Evolutionary conservation across 2,329 filamentous ascomycete genomes (phyloP).

Genomic region (Diaporthe eres): DNA sequence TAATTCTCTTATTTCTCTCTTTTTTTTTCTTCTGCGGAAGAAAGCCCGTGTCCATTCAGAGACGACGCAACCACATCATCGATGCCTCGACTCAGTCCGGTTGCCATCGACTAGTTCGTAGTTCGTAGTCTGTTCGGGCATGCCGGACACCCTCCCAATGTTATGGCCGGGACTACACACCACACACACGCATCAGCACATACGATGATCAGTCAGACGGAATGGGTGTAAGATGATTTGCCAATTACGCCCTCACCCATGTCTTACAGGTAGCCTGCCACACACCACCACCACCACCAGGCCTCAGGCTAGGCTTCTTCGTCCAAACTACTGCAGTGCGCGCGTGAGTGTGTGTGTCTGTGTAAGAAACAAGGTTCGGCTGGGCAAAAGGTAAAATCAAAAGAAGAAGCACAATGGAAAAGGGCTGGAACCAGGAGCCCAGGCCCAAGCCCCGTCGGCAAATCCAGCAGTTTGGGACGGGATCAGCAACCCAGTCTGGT

Average conservation of each 20-base stretch:
- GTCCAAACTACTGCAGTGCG: conserved; percentile 25
- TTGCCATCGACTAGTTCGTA: conserved; percentile 16
- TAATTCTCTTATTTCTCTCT: background rate
- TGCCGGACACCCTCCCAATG: conserved; percentile 6
- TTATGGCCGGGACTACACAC: background rate
- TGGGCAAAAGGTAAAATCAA: conserved; percentile 18
- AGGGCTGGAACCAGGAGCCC: background rate
- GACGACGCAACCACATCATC: background rate
- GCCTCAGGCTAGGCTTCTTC: background rate
- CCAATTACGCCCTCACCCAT: conserved; percentile 5
- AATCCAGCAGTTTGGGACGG: conserved; percentile 26
- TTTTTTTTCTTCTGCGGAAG: background rate
- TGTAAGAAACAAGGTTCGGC: conserved; percentile 16
- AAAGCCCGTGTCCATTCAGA: background rate
- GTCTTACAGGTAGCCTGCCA: conserved; percentile 15
- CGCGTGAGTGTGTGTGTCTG: conserved; percentile 34
- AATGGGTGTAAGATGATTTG: conserved; percentile 41
- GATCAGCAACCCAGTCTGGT: conserved; percentile 8
- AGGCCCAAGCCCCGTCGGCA: background rate
- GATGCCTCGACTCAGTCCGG: conserved; percentile 24
- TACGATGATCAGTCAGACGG: conserved; percentile 1
- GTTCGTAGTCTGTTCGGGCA: conserved; percentile 19
- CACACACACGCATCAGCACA: background rate
- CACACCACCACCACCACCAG: background rate
- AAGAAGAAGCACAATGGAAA: background rate